Conservation (phyloP, 2,329 filamentous ascomycete species). For the Claviceps digitariae region DNA sequence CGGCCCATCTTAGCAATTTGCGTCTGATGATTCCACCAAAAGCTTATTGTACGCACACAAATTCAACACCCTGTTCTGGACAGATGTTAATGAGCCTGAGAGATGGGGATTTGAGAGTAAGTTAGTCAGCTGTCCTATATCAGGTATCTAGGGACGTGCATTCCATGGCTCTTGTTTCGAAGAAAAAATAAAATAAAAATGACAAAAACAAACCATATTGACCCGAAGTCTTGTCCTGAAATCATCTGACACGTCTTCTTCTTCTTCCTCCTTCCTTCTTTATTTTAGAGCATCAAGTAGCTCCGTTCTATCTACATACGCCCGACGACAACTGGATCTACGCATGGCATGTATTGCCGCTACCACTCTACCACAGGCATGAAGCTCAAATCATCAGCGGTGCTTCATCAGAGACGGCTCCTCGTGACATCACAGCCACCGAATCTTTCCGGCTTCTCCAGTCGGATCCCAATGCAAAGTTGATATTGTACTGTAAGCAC, state of each 20-base stretch:
- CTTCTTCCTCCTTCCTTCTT: background rate
- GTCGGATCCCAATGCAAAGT: constrained; percentile 46
- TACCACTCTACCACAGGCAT: constrained; percentile 61
- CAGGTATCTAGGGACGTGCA: background rate
- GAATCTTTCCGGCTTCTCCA: constrained; percentile 48
- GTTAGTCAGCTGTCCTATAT: constrained; percentile 7
- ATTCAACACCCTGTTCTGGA: constrained; percentile 57
- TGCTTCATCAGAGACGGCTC: constrained; percentile 29
- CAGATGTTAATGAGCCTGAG: constrained; percentile 63
- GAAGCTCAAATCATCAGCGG: constrained; percentile 47
- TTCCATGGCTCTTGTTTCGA: background rate
- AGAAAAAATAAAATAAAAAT: no score
- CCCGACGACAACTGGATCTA: constrained; percentile 67
- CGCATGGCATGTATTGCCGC: constrained; percentile 80
- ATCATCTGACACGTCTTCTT: background rate
- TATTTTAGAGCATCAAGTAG: constrained; percentile 69
- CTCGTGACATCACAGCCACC: constrained; percentile 37
- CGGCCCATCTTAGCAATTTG: background rate
- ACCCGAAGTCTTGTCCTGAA: background rate
- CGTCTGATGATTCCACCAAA: background rate
- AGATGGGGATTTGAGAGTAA: constrained; percentile 75
- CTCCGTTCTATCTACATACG: constrained; percentile 66
- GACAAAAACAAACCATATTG: background rate
- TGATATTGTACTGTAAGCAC: constrained; percentile 50
- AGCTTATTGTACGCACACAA: constrained; percentile 79